These are phyloP conservation scores for Ceratocystis smalleyi DNA, from an alignment of 2,329 filamentous ascomycete genomes.

Conservation along the genomic window DNA sequence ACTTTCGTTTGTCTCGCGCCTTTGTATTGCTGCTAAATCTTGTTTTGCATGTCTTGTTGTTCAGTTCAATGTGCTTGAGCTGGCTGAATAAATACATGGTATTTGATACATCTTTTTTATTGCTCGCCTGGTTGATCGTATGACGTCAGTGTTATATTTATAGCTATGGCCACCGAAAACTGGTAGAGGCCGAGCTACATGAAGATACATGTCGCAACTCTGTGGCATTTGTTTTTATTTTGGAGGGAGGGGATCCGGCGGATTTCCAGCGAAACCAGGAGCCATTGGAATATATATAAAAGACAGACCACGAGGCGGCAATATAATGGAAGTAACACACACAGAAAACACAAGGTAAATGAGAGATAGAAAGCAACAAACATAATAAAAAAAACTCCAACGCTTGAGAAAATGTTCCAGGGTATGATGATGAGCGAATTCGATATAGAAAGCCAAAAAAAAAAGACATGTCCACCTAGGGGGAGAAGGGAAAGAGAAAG, in stretches of 20 bases:
- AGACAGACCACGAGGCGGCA: background rate
- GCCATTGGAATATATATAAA: background rate
- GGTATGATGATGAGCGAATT: conserved; percentile 11
- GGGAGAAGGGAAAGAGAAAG: background rate
- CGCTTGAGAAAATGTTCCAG: conserved; percentile 8
- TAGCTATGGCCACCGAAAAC: too few species aligned
- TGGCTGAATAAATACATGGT: too few species aligned
- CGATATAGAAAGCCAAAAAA: background rate
- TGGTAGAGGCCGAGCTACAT: background rate
- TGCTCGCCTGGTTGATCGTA: too few species aligned
- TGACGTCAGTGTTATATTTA: too few species aligned
- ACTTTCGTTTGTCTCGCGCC: background rate
- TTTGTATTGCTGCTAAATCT: background rate
- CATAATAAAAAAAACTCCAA: background rate
- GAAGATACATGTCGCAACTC: too few species aligned
- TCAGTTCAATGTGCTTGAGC: too few species aligned
- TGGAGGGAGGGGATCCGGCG: too few species aligned
- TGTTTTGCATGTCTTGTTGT: background rate
- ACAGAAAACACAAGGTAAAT: background rate
- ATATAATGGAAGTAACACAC: background rate
- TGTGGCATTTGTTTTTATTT: background rate
- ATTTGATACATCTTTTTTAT: too few species aligned
- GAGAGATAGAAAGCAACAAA: background rate
- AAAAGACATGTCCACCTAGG: background rate
- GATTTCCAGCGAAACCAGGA: background rate